A percentile compares a stretch with the other conserved stretches of the same genome.
Conservation (phyloP, 129 eudicot genomes). For the sunflower (Helianthus annuus) region HanXRQr2.0-SUNRISE NC_035449.2:185777261-185777760, state of each 20-base stretch:
- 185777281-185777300: slow-evolving; percentile 84
- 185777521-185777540: slow-evolving; percentile 16
- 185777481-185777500: slow-evolving; percentile 56
- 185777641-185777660: slow-evolving; percentile 13
- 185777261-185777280: slow-evolving; percentile 81
- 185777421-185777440: slow-evolving; percentile 70
- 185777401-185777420: slow-evolving; percentile 50
- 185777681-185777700: not conserved
- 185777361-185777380: slow-evolving; percentile 63
- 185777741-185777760: too few species aligned
- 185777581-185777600: slow-evolving; percentile 22
- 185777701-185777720: slow-evolving; percentile 8
- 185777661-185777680: slow-evolving; percentile 6
- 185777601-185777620: slow-evolving; percentile 19
- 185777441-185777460: slow-evolving; percentile 85
- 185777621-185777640: slow-evolving; percentile 21
- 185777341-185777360: slow-evolving; percentile 52
- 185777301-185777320: slow-evolving; percentile 77
- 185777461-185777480: slow-evolving; percentile 82
- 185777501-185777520: not conserved
- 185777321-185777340: slow-evolving; percentile 61
- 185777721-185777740: too few species aligned
- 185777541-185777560: not conserved
- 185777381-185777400: slow-evolving; percentile 68
- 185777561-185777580: not conserved